Evolutionary conservation across 2,329 filamentous ascomycete genomes (phyloP).

Genomic region (Cyphellophora europaea): DNA sequence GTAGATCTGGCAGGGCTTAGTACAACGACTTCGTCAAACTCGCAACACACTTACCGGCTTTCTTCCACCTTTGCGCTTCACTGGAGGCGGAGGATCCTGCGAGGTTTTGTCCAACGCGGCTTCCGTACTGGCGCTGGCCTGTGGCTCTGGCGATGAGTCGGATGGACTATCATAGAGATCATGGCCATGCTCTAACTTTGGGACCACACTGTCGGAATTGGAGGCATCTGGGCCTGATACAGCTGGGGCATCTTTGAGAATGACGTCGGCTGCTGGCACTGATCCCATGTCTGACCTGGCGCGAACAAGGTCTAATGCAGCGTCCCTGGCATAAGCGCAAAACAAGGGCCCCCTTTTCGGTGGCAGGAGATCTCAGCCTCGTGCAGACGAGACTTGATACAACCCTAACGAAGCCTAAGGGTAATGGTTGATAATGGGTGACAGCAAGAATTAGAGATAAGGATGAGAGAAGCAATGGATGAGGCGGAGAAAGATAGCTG

Average conservation of each 20-base stretch:
- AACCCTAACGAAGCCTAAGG: constrained; percentile 5
- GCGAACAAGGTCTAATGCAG: constrained; percentile 17
- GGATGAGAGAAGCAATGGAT: constrained; percentile 17
- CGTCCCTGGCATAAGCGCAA: constrained; percentile 19
- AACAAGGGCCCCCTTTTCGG: not conserved
- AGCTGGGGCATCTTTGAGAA: constrained; percentile 26
- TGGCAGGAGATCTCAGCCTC: not conserved
- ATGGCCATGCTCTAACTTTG: constrained; percentile 31
- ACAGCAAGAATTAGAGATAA: constrained; percentile 21
- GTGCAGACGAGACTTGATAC: constrained; percentile 4
- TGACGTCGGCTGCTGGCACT: constrained; percentile 29
- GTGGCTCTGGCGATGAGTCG: constrained; percentile 37
- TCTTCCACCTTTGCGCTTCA: constrained; percentile 93
- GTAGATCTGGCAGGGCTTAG: constrained; percentile 62
- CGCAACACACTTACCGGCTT: constrained; percentile 67
- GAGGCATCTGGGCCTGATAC: constrained; percentile 17
- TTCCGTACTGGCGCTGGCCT: constrained; percentile 26
- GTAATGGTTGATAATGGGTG: constrained; percentile 8
- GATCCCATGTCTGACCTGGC: constrained; percentile 32
- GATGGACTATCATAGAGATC: constrained; percentile 35
- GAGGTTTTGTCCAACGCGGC: constrained; percentile 8
- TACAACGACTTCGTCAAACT: constrained; percentile 3
- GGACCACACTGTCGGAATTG: constrained; percentile 26
- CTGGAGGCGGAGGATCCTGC: constrained; percentile 40
- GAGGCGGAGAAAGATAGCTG: constrained; percentile 7